phyloP scores from a whole-genome alignment of 2,329 filamentous ascomycete genomes.

The Cytospora mali region DNA sequence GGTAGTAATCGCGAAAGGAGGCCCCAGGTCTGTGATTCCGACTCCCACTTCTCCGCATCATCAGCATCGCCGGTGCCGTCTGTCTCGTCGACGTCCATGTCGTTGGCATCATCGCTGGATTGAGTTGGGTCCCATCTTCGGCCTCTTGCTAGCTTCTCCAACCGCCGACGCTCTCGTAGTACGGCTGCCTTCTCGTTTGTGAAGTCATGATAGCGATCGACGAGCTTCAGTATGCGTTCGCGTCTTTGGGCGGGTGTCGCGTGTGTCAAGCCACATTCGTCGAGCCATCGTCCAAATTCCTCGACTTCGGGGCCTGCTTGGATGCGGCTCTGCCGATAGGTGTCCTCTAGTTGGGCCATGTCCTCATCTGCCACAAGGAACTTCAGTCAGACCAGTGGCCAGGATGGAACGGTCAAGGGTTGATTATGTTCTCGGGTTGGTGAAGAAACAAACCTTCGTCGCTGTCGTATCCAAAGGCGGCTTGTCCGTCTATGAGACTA shows the following conservation, averaged over 20 bases:
- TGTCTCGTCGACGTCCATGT: constrained; percentile 59
- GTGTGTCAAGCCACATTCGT: constrained; percentile 66
- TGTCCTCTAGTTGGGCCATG: constrained; percentile 38
- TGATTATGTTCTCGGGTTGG: neutral
- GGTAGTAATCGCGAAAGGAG: constrained; percentile 75
- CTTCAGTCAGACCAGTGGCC: constrained; percentile 4
- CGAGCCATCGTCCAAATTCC: constrained; percentile 79
- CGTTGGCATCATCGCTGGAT: constrained; percentile 48
- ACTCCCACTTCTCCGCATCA: constrained; percentile 68
- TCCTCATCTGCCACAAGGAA: constrained; percentile 29
- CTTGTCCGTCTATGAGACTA: constrained; percentile 26
- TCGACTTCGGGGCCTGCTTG: constrained; percentile 81
- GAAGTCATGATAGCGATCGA: constrained; percentile 65
- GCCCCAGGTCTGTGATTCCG: constrained; percentile 90
- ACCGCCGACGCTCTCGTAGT: constrained; percentile 46
- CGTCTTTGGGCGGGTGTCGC: constrained; percentile 57
- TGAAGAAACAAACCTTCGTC: constrained; percentile 27
- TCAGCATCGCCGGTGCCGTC: constrained; percentile 41
- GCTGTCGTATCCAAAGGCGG: constrained; percentile 24
- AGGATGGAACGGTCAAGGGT: neutral
- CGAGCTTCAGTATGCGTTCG: constrained; percentile 68
- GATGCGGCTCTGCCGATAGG: constrained; percentile 44
- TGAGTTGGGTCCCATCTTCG: constrained; percentile 37
- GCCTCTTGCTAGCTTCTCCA: constrained; percentile 37
- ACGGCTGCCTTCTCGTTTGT: constrained; percentile 48